A percentile compares a stretch with the other conserved stretches of the same genome.
These are phyloP conservation scores for Kalaharituber pfeilii DNA, from an alignment of 2,329 filamentous ascomycete genomes.

Conservation along the genomic window DNA sequence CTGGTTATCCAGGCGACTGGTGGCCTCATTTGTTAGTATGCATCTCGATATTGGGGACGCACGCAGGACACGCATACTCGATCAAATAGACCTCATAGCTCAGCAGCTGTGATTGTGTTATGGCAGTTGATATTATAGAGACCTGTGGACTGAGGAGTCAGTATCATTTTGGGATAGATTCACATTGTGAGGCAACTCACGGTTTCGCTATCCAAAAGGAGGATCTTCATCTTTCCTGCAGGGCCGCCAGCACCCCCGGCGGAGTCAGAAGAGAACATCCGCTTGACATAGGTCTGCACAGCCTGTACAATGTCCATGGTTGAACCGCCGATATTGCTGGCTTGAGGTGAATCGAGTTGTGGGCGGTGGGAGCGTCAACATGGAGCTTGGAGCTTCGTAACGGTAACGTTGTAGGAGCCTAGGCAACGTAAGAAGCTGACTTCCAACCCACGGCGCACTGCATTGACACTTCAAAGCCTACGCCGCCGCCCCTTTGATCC, in stretches of 20 bases:
- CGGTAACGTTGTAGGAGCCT: no score
- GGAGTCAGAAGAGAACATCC: slow-evolving; percentile 53
- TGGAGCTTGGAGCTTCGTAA: no score
- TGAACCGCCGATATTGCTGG: background rate
- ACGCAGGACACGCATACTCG: slow-evolving; percentile 35
- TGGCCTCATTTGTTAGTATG: slow-evolving; percentile 3
- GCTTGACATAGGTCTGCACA: slow-evolving; percentile 85
- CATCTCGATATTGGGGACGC: background rate
- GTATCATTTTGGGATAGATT: slow-evolving; percentile 20
- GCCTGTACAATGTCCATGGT: slow-evolving; percentile 85
- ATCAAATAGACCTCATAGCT: slow-evolving; percentile 97
- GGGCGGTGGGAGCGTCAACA: no score
- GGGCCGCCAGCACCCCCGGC: slow-evolving; percentile 40
- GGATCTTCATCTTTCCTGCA: slow-evolving; percentile 92
- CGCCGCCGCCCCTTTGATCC: no score
- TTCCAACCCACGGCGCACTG: no score
- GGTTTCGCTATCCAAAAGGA: slow-evolving; percentile 84
- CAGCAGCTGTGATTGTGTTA: slow-evolving; percentile 83
- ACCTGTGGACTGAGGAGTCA: slow-evolving; percentile 34
- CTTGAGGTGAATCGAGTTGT: no score
- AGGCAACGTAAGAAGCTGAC: no score
- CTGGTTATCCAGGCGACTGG: slow-evolving; percentile 63
- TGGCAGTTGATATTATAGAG: slow-evolving; percentile 81
- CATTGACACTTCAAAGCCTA: no score
- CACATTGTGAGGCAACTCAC: slow-evolving; percentile 34